These are phyloP conservation scores for Cryptomeria japonica DNA, from an alignment of 75 land plant species.

Conservation along the genomic window DNA sequence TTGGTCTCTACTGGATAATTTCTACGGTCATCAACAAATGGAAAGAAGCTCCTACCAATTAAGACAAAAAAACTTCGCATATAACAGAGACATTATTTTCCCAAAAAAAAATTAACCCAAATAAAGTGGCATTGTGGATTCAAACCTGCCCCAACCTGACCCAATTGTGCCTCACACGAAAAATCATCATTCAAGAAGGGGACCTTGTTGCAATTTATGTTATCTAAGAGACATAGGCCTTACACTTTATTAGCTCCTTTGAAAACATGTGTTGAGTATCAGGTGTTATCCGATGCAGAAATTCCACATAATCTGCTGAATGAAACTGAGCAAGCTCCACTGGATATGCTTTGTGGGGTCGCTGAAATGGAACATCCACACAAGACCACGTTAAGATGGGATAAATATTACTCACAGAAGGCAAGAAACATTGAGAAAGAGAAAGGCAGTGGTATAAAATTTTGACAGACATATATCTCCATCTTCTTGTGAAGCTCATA, in stretches of 20 bases:
- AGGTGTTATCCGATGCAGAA: conserved; percentile 87
- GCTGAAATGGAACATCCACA: conserved; percentile 39
- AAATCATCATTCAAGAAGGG: not conserved
- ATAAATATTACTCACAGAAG: not conserved
- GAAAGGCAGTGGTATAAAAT: not conserved
- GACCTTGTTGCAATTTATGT: not conserved
- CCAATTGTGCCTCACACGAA: not conserved
- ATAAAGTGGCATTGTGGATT: not conserved
- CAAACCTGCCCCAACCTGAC: not conserved
- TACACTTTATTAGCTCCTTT: conserved; percentile 77
- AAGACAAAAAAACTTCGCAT: not conserved
- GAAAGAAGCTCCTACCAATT: not conserved
- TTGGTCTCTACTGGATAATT: not conserved
- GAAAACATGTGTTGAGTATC: conserved; percentile 67
- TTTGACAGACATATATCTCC: conserved; percentile 92
- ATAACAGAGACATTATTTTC: not conserved
- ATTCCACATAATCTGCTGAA: conserved; percentile 92
- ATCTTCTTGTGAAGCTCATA: conserved; percentile 97
- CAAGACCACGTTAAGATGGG: not conserved
- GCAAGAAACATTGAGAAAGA: not conserved
- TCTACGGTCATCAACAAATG: not conserved
- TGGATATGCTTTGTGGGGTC: conserved; percentile 98
- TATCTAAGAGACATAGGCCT: conserved; percentile 6
- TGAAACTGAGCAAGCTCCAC: conserved; percentile 98
- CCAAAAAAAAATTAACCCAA: not conserved